Base-by-base conservation (phyloP, 176 grass and related monocot species). In the Cenchrus purpureus region DNA sequence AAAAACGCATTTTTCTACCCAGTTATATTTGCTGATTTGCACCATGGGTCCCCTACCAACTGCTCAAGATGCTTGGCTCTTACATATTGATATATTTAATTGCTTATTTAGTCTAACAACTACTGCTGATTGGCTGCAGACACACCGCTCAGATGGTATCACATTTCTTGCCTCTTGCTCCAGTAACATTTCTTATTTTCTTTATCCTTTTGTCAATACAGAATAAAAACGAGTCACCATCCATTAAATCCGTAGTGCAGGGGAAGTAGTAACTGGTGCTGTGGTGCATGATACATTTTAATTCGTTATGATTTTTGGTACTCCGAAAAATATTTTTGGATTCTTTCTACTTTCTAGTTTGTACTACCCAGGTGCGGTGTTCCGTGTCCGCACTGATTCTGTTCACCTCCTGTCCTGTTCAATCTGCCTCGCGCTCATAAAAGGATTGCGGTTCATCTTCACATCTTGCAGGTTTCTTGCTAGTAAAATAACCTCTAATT, bases 141-240 rank as follows among this genome's bases (percentile, higher is more conserved):
- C 3, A 10, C 19, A 15, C 20, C 9, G 0, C 8, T 13, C 10
- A 22, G 67, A 15, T 2, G 22, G 60, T 5, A 44, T 84, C 81
- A 74, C 81, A 79, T 74, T 84, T 79, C 81, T 89, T 74, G 58
- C 42, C 66, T 32, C 14, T 22, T 84, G 44, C 28, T 8, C 40
- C 9, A 53, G 6, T 16, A 5, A 31, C 68, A 16, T 50, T 73
- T 66, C 22, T 25, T 25, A 25, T 25, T 25, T 25, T 25, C 13
- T 79, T 29, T 50, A 40, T 45, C 9, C 59, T 10, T 40, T 84
- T 84, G 31, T 56, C 1, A 56, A 48, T 20, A 40, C 49, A 8
- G 4, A 32, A 32, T 11, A 42, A 55, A 48, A 22, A 12, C 65
- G 6, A 42, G 13, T 25, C 40, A 42, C 50, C 71, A 54, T 20